phyloP scores from a whole-genome alignment of 1,139 yeast species.

The Saccharomyces hybrid region DNA sequence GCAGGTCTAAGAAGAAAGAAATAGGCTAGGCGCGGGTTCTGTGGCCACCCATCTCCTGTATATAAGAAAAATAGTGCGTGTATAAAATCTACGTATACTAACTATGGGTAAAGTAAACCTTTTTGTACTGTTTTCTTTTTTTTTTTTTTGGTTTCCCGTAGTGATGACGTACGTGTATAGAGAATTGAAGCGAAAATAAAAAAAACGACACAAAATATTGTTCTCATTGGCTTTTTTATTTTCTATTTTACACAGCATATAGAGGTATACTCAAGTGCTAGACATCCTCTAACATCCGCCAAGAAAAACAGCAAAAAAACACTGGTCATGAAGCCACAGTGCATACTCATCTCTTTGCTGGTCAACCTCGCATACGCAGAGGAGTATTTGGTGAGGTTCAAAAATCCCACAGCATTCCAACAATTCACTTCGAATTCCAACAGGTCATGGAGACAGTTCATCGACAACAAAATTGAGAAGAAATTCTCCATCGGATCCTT shows the following conservation, averaged over 20 bases:
- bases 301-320: neutral
- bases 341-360: neutral
- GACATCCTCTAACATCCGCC: neutral
- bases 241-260: neutral
- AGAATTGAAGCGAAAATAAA: neutral
- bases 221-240: neutral
- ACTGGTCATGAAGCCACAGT: neutral
- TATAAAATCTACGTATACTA: neutral
- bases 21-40: slow-evolving; percentile 2
- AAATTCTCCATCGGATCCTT: slow-evolving; percentile 52
- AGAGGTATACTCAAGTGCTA: neutral
- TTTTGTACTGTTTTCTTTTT: neutral
- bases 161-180: neutral
- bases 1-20: slow-evolving; percentile 32
- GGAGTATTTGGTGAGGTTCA: slow-evolving; percentile 26
- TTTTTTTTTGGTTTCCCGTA: neutral
- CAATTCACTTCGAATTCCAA: slow-evolving; percentile 20
- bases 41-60: neutral
- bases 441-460: slow-evolving; percentile 13
- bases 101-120: neutral
- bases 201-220: neutral
- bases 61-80: neutral
- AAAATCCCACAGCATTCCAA: slow-evolving; percentile 21
- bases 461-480: slow-evolving; percentile 30
- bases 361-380: slow-evolving; percentile 9